phyloP scores from a whole-genome alignment of 1,284 basidiomycete species.

The Trametes versicolor region DNA sequence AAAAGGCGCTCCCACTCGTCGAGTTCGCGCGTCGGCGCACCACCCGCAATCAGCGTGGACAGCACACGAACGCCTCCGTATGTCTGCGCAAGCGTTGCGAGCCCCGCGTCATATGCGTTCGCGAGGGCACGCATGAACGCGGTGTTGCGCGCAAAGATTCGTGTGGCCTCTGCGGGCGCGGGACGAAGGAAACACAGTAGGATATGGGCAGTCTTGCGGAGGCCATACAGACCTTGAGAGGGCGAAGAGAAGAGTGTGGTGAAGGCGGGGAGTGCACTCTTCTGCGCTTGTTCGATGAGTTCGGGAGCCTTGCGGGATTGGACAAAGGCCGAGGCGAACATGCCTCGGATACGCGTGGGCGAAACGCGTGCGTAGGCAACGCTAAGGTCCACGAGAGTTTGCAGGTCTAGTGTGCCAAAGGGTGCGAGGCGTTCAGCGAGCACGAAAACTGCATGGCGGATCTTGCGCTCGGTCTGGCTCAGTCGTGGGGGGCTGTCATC shows the following conservation, averaged over 20 bases:
- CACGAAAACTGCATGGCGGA: constrained; percentile 61
- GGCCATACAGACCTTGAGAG: constrained; percentile 64
- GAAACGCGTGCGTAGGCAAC: constrained; percentile 62
- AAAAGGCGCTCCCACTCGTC: constrained; percentile 76
- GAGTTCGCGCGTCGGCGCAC: constrained; percentile 44
- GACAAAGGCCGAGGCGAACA: constrained; percentile 54
- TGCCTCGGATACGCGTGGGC: constrained; percentile 52
- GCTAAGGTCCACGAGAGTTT: constrained; percentile 68
- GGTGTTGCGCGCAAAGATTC: constrained; percentile 59
- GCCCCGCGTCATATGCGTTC: constrained; percentile 64
- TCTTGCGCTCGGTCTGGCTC: constrained; percentile 52
- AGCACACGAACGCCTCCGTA: constrained; percentile 62
- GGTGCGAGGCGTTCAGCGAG: constrained; percentile 63
- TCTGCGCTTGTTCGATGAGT: constrained; percentile 44
- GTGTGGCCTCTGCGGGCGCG: constrained; percentile 57
- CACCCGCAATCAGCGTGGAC: constrained; percentile 41
- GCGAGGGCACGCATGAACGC: constrained; percentile 67
- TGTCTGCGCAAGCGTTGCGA: constrained; percentile 60
- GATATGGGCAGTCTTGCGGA: constrained; percentile 70
- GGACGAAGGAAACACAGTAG: constrained; percentile 63
- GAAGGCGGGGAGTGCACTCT: constrained; percentile 65
- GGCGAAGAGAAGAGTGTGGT: constrained; percentile 55
- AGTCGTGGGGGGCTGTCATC: constrained; percentile 34
- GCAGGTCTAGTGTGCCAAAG: constrained; percentile 54
- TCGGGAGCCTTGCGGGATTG: constrained; percentile 43